Conservation (phyloP, 805 yeast species). For the Hanseniaspora mollemarum region DNA sequence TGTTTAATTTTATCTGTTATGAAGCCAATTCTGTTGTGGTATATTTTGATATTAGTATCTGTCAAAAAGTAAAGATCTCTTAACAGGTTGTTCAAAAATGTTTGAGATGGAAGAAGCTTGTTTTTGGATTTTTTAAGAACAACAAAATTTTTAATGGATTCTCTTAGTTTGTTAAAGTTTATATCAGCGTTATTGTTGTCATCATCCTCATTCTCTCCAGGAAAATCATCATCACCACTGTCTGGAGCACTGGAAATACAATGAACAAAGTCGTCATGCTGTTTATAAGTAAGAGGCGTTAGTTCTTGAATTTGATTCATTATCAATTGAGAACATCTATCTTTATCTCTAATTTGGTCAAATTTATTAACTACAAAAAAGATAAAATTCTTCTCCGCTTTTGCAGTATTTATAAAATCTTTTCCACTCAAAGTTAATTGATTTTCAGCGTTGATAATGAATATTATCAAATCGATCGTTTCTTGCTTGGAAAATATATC, state of each 20-base stretch:
- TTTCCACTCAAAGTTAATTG: conserved; percentile 89
- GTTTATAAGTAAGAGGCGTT: conserved; percentile 85
- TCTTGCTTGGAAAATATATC: conserved; percentile 93
- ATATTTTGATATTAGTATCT: conserved; percentile 47
- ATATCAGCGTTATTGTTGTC: conserved; percentile 36
- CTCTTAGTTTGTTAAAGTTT: conserved; percentile 73
- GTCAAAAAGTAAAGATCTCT: conserved; percentile 54
- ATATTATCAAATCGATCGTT: conserved; percentile 89
- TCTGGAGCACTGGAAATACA: conserved; percentile 61
- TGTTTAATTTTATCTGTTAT: conserved; percentile 41
- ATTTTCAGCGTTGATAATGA: conserved; percentile 92
- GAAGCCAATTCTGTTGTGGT: conserved; percentile 39
- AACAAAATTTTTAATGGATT: conserved; percentile 71
- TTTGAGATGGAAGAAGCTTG: conserved; percentile 84
- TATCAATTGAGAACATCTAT: conserved; percentile 63
- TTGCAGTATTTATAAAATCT: conserved; percentile 82
- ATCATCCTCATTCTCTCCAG: conserved; percentile 25
- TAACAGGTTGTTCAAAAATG: conserved; percentile 60
- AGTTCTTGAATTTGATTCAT: conserved; percentile 73
- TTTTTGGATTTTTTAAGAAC: conserved; percentile 82
- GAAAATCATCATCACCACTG: conserved; percentile 37
- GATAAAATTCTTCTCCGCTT: conserved; percentile 80
- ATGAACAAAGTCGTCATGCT: conserved; percentile 83
- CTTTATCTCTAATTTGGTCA: conserved; percentile 73
- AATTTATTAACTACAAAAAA: conserved; percentile 90